Percentiles rank a stretch among this genome's conserved stretches.
phyloP scores from a whole-genome alignment of 2,329 filamentous ascomycete species.

The Microcyclosporella mali region DNA sequence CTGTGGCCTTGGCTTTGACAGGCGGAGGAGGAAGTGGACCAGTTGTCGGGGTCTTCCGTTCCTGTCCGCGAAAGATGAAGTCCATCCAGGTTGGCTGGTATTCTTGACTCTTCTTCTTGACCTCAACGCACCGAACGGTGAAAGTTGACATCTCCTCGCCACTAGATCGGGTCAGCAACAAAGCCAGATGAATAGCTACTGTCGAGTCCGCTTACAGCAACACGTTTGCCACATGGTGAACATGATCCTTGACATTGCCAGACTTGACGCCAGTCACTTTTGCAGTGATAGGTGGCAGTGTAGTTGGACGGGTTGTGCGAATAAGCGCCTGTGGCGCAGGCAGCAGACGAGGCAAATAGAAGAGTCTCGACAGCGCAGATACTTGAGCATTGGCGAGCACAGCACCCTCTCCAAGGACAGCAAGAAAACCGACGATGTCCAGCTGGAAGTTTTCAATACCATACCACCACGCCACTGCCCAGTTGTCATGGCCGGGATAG shows the following conservation, averaged over 20 bases:
- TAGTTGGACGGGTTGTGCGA: slow-evolving; percentile 38
- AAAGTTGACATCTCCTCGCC: slow-evolving; percentile 15
- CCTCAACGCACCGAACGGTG: slow-evolving; percentile 26
- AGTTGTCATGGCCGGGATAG: slow-evolving; percentile 18
- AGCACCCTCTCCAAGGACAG: slow-evolving; percentile 48
- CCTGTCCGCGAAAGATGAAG: slow-evolving; percentile 37
- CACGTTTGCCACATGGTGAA: slow-evolving; percentile 46
- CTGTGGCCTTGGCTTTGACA: slow-evolving; percentile 41
- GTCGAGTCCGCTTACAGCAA: slow-evolving; percentile 34
- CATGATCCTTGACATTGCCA: slow-evolving; percentile 41
- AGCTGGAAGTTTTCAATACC: slow-evolving; percentile 41
- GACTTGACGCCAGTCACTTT: slow-evolving; percentile 43
- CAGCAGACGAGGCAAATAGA: slow-evolving; percentile 45
- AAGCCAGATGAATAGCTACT: neutral
- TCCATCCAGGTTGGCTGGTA: slow-evolving; percentile 8
- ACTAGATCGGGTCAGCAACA: slow-evolving; percentile 5
- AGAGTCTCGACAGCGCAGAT: slow-evolving; percentile 44
- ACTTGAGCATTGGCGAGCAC: slow-evolving; percentile 46
- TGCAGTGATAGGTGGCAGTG: slow-evolving; percentile 36
- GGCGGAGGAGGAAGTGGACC: slow-evolving; percentile 2
- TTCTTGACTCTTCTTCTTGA: slow-evolving; percentile 13
- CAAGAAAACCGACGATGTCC: slow-evolving; percentile 52
- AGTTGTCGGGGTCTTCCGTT: slow-evolving; percentile 3
- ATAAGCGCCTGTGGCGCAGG: slow-evolving; percentile 48
- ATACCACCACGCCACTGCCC: slow-evolving; percentile 33